phyloP scores from a whole-genome alignment of 192 early-diverging fungal species.

The Funneliformis mosseae region DNA sequence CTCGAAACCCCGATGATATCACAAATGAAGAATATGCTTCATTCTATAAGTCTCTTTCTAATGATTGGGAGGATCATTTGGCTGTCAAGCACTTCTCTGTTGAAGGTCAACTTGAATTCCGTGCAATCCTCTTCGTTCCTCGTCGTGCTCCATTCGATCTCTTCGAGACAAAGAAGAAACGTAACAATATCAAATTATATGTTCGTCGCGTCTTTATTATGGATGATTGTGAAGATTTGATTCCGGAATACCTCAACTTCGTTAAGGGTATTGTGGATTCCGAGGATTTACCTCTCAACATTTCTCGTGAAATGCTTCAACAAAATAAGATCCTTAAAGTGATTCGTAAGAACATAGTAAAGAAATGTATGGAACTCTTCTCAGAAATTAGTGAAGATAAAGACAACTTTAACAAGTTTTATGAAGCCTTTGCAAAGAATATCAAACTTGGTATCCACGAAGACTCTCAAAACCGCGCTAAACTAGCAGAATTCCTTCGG shows the following conservation, averaged over 20 bases:
- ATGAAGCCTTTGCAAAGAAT: slow-evolving; percentile 99
- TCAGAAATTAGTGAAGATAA: slow-evolving; percentile 96
- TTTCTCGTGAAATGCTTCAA: slow-evolving; percentile 99
- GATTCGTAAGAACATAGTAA: slow-evolving; percentile 98
- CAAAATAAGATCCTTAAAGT: slow-evolving; percentile 99
- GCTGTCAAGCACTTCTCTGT: slow-evolving; percentile 99
- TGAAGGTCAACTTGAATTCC: slow-evolving; percentile 99
- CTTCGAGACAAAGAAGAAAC: slow-evolving; percentile 99
- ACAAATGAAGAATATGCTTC: slow-evolving; percentile 93
- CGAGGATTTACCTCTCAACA: slow-evolving; percentile 99
- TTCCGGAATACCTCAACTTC: slow-evolving; percentile 99
- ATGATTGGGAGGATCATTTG: slow-evolving; percentile 99
- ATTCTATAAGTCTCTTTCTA: slow-evolving; percentile 98
- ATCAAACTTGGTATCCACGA: slow-evolving; percentile 99
- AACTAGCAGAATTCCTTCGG: slow-evolving; percentile 96
- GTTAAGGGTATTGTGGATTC: slow-evolving; percentile 99
- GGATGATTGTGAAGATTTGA: slow-evolving; percentile 99
- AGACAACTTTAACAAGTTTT: slow-evolving; percentile 99
- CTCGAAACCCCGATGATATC: slow-evolving; percentile 98
- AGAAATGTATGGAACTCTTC: slow-evolving; percentile 99
- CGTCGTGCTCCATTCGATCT: slow-evolving; percentile 97
- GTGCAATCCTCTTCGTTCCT: slow-evolving; percentile 97
- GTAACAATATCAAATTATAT: slow-evolving; percentile 99
- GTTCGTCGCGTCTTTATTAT: slow-evolving; percentile 99
- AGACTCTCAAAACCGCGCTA: slow-evolving; percentile 94